Evolutionary conservation across 345 rosid species (phyloP).

Genomic region (Eucalyptus pauciflora): DNA sequence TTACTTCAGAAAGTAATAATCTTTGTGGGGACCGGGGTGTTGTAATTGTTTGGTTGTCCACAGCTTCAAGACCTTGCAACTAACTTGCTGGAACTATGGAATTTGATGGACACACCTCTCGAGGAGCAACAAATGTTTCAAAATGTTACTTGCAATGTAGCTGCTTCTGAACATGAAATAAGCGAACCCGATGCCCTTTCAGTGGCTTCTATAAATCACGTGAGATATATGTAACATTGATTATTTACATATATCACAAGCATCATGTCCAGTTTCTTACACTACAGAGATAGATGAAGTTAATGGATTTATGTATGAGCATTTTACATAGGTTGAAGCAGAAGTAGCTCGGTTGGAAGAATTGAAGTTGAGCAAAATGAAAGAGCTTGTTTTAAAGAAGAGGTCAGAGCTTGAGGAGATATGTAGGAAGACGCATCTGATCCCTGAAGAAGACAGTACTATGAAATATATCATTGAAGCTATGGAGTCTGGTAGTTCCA

Average conservation of each 20-base stretch:
- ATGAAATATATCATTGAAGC: conserved; percentile 54
- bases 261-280: background rate
- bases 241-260: background rate
- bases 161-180: conserved; percentile 90
- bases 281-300: background rate
- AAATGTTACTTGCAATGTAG: conserved; percentile 82
- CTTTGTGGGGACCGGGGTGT: background rate
- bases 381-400: conserved; percentile 91
- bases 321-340: conserved; percentile 55
- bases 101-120: conserved; percentile 93
- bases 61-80: conserved; percentile 98
- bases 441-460: conserved; percentile 47
- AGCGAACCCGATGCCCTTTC: conserved; percentile 79
- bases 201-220: conserved; percentile 60
- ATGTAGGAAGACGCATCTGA: conserved; percentile 79
- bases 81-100: conserved; percentile 88
- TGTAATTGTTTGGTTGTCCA: background rate
- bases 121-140: conserved; percentile 91
- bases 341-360: conserved; percentile 85
- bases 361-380: conserved; percentile 93
- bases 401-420: conserved; percentile 79
- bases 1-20: background rate
- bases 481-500: conserved; percentile 58
- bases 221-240: conserved; percentile 16
- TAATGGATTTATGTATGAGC: background rate